phyloP scores from a whole-genome alignment of 2,329 filamentous ascomycete genomes.

The Incumbomyces lentus region DNA sequence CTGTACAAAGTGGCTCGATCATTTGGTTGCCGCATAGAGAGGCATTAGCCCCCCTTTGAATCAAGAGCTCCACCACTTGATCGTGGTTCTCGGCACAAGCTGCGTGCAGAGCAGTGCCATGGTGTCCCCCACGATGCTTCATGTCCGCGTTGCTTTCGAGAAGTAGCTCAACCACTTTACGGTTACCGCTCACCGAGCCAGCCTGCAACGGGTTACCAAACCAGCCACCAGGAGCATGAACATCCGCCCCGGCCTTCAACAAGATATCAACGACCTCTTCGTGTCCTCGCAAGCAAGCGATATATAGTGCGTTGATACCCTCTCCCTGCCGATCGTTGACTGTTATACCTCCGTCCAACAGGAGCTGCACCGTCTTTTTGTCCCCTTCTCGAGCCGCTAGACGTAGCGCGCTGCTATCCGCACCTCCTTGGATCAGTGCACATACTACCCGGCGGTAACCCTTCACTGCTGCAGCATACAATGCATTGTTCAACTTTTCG shows the following conservation, averaged over 20 bases:
- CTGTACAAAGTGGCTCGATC: neutral
- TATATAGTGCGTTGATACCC: conserved; percentile 1
- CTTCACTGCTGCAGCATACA: neutral
- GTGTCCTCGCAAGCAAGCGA: conserved; percentile 2
- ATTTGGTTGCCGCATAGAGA: conserved; percentile 9
- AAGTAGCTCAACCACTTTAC: conserved; percentile 2
- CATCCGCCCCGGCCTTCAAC: neutral
- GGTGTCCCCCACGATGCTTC: neutral
- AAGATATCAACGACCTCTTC: conserved; percentile 1
- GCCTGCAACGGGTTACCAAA: conserved; percentile 2
- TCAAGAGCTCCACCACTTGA: neutral
- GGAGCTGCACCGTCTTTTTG: conserved; percentile 1
- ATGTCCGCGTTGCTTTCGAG: conserved; percentile 2
- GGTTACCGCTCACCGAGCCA: conserved; percentile 1
- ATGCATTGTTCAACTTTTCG: neutral
- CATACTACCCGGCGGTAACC: neutral
- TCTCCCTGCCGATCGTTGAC: conserved; percentile 1
- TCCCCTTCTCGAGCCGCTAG: neutral
- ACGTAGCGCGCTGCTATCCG: neutral
- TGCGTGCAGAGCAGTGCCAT: conserved; percentile 1
- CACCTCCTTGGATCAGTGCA: neutral
- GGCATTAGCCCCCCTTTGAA: neutral
- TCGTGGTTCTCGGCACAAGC: conserved; percentile 2
- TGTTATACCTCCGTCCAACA: neutral
- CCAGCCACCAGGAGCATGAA: neutral